Evolutionary conservation across 2,329 filamentous ascomycete genomes (phyloP).

Genomic region (Raffaelea ambrosiae): DNA sequence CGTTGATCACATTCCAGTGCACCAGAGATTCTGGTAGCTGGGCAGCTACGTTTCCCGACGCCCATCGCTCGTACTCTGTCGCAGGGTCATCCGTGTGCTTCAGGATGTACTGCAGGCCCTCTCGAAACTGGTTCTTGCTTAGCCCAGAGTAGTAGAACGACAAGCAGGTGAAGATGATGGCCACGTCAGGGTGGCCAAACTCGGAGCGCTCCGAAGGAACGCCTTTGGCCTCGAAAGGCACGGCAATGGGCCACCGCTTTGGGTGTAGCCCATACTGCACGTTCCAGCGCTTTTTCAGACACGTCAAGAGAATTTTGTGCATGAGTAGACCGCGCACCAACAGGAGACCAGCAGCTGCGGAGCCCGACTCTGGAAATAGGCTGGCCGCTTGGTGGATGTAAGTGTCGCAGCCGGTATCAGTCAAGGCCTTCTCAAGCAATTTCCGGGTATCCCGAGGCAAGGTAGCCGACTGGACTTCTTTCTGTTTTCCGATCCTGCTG

Average conservation of each 20-base stretch:
- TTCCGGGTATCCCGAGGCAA: too few relatives aligned
- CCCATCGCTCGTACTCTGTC: constrained; percentile 45
- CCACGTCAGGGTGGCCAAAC: constrained; percentile 59
- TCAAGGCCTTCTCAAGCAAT: too few relatives aligned
- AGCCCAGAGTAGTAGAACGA: constrained; percentile 60
- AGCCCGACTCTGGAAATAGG: background rate
- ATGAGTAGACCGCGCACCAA: constrained; percentile 56
- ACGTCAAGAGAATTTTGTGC: constrained; percentile 49
- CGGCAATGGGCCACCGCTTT: constrained; percentile 48
- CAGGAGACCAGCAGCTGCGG: constrained; percentile 25
- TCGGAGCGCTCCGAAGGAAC: constrained; percentile 53
- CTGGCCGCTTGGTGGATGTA: background rate
- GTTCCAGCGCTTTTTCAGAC: constrained; percentile 56
- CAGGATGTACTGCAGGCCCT: constrained; percentile 39
- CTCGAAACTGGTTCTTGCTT: constrained; percentile 34
- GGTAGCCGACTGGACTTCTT: too few relatives aligned
- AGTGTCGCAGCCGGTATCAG: constrained; percentile 23
- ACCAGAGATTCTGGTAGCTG: constrained; percentile 35
- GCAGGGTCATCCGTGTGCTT: constrained; percentile 40
- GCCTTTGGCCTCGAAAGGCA: constrained; percentile 61
- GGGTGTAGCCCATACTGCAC: constrained; percentile 56
- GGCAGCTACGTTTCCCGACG: constrained; percentile 19
- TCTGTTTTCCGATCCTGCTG: too few relatives aligned
- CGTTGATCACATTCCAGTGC: constrained; percentile 49
- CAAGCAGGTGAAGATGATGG: constrained; percentile 56